Conservation (phyloP, 352 stramenopile genomes). For the Globisporangium sylvaticum region DNA sequence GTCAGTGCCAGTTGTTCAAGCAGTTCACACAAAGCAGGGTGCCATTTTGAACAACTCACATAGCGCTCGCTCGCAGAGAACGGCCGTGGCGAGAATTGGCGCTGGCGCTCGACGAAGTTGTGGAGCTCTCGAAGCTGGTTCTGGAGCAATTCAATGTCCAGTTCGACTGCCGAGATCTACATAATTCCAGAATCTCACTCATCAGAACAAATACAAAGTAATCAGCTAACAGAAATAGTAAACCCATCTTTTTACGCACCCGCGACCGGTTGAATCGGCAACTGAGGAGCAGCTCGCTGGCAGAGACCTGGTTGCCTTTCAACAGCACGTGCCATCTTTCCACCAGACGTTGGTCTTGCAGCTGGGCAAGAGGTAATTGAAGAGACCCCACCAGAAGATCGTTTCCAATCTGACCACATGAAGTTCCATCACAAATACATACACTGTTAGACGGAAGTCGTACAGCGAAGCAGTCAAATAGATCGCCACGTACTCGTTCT, state of each 20-base stretch:
- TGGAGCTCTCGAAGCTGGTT: constrained; percentile 60
- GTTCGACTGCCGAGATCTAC: constrained; percentile 48
- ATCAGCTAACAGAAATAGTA: not conserved
- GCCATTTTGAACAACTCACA: not conserved
- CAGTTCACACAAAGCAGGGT: not conserved
- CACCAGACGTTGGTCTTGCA: constrained; percentile 47
- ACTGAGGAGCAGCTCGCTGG: constrained; percentile 36
- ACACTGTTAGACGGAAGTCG: not conserved
- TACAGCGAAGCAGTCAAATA: not conserved
- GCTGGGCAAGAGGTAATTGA: constrained; percentile 32
- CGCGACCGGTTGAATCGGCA: constrained; percentile 51
- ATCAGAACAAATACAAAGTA: not conserved
- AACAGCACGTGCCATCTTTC: constrained; percentile 48
- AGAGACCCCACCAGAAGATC: constrained; percentile 38
- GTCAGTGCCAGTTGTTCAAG: not conserved
- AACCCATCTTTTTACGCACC: constrained; percentile 17
- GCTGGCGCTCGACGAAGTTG: constrained; percentile 50
- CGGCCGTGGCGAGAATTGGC: constrained; percentile 20
- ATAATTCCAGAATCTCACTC: not conserved
- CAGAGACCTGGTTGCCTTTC: constrained; percentile 25
- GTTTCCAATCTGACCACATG: constrained; percentile 26
- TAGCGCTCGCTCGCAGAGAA: constrained; percentile 4
- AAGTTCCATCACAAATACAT: not conserved
- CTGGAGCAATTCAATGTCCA: constrained; percentile 52
- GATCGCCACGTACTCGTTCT: constrained; percentile 24